These are phyloP conservation scores for Mayamaea pseudoterrestris DNA, from an alignment of 108 stramenopile genomes.

Conservation along the genomic window DNA sequence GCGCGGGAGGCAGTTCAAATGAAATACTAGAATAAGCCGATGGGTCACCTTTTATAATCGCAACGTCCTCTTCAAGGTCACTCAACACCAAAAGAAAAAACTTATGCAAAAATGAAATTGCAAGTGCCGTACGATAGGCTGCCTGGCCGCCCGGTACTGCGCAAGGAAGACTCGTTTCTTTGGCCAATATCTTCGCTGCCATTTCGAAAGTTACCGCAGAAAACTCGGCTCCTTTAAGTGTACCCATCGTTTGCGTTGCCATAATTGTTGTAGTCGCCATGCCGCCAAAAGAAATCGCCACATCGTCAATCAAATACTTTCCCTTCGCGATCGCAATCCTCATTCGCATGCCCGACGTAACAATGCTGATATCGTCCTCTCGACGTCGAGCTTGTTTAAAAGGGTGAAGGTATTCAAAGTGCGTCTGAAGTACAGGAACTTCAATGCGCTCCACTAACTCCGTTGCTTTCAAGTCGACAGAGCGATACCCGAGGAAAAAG, in stretches of 20 bases:
- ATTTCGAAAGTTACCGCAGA: constrained; percentile 36
- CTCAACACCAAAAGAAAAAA: constrained; percentile 54
- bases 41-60: constrained; percentile 9
- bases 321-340: constrained; percentile 28
- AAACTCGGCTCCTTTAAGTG: constrained; percentile 51
- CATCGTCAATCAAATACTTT: constrained; percentile 43
- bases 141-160: constrained; percentile 87
- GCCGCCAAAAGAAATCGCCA: constrained; percentile 81
- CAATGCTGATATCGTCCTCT: constrained; percentile 95
- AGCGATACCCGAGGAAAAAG: constrained; percentile 85
- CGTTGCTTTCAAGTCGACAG: constrained; percentile 52
- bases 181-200: constrained; percentile 43
- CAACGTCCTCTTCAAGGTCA: constrained; percentile 43
- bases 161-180: constrained; percentile 71
- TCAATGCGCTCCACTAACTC: constrained; percentile 78
- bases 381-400: constrained; percentile 91
- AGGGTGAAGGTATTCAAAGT: constrained; percentile 80
- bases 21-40: constrained; percentile 10
- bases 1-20: constrained; percentile 25
- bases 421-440: constrained; percentile 45
- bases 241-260: constrained; percentile 52
- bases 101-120: constrained; percentile 81
- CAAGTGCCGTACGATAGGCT: constrained; percentile 78
- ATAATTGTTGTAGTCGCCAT: constrained; percentile 85
- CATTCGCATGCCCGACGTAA: constrained; percentile 84